Base-by-base conservation (phyloP, 2,329 filamentous ascomycete genomes). In the Rasamsonia emersonii region DNA sequence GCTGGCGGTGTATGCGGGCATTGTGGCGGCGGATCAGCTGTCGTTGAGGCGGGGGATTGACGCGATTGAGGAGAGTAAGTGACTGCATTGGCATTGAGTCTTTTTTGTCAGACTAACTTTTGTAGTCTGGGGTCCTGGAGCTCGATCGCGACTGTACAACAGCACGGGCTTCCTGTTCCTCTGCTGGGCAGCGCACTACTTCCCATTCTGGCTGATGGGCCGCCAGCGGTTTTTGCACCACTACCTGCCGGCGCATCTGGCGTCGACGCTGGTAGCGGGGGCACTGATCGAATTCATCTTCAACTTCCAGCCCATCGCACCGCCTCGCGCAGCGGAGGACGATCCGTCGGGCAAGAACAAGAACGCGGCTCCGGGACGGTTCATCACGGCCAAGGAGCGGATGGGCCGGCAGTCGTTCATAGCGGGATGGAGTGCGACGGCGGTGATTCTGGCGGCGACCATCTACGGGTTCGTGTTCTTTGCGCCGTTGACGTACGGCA, bases 131-230 rank as follows among this genome's bases (percentile, higher is more conserved):
- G 61, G 56, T 23, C 29, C 53, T 82, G 86, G 86, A 44, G 86
- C 91, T 18, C 88, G 91, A 44, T 88, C 84, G 15, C 86, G 88
- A 42, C 73, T 98, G 30, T 98, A 98, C 67, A 96, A 96, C 71
- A 95, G 86, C 33, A 96, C 91, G 1, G 91, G 91, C 15, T 98
- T 98, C 75, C 93, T 98, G 70, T 96, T 95, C 77, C 75, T 98
- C 36, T 86, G 86, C 35, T 98, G 91, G 91, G 86, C 85, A 9
- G 89, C 86, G 2, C 91, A 98, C 59, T 98, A 95, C 68, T 77
- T 94, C 60, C 89, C 89, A 32, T 98, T 98, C 70, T 98, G 79
- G 67, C 77, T 95, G 42, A 98, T 98, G 89, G 89, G 89, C 36
- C 86, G 89, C 49, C 89, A 98, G 60, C 79, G 95, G 43, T 98